Evolutionary conservation across 169 alveolate species (phyloP), one percentile per base, ranked within the genome.

Genomic region (Cryptosporidium andersoni): DNA sequence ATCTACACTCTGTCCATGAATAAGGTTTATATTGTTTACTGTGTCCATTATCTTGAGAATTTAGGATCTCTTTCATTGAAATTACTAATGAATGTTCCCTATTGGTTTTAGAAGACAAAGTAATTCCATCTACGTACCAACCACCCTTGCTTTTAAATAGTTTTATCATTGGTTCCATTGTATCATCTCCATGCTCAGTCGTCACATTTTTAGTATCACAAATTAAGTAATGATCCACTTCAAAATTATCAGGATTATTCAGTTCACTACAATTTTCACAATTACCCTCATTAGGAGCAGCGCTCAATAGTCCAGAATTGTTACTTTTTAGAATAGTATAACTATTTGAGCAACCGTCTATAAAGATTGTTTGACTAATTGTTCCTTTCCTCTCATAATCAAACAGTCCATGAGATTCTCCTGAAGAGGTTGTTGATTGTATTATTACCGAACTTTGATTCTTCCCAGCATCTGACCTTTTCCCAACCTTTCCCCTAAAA

Each of bases 361-460:
- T 37, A n/a, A 68, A 56, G 6, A 74, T 51, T 6, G 63, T 45
- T 39, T 74, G 67, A 74, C 47, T 74, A 43, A 62, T 45, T 14
- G 55, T 74, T 42, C 58, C 43, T 58, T 74, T 74, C 49, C 43
- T 74, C 43, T 74, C 85, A 47, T 74, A 74, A 55, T 74, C 85
- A 34, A 58, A 74, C 36, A 74, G 62, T 4, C 85, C 85, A 43
- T 74, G 68, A 58, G 85, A 74, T 25, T 74, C 85, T 14, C 85
- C 85, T 4, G 67, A 74, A 37, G 85, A 74, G 14, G 85, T 74
- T 47, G 67, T 74, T 42, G 85, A 74, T 34, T 74, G 74, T 56
- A 74, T 74, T 49, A 74, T 58, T 49, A 74, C 85, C 34, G 85
- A 74, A 56, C 43, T 39, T 42, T 68, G 74, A 43, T 68, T 64